Conservation (phyloP, 2,329 filamentous ascomycete genomes). For the Alternaria infectoria region DNA sequence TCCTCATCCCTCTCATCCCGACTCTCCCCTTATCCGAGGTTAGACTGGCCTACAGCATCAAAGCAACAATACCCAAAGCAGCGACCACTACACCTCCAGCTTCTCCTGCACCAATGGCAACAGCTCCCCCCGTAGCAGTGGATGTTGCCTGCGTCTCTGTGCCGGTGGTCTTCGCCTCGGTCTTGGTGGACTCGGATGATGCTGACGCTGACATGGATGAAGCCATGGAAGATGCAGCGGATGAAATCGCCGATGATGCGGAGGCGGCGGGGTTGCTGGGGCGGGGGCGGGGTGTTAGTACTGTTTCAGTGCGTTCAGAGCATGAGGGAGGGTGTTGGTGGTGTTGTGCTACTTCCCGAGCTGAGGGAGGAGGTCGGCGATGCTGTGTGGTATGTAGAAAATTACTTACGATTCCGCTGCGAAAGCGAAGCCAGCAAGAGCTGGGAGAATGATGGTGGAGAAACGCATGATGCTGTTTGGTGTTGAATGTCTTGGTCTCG, state of each 20-base stretch:
- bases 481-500: no score
- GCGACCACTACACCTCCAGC: slow-evolving; percentile 6
- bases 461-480: slow-evolving; percentile 11
- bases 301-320: accelerated
- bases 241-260: background rate
- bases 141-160: no score
- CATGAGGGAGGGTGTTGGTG: background rate
- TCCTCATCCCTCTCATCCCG: no score
- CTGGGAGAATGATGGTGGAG: slow-evolving; percentile 4
- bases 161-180: background rate
- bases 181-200: background rate
- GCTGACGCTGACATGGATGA: background rate
- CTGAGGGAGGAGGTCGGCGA: no score
- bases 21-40: no score
- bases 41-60: background rate
- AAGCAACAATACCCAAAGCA: slow-evolving; percentile 16
- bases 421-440: background rate
- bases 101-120: background rate
- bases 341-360: no score
- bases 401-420: background rate
- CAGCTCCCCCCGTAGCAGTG: no score
- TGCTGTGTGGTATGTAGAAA: no score
- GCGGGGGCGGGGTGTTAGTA: background rate
- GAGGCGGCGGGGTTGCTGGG: background rate
- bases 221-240: background rate